phyloP scores from a whole-genome alignment of 345 rosid genomes.

The Brassica nigra region DNA sequence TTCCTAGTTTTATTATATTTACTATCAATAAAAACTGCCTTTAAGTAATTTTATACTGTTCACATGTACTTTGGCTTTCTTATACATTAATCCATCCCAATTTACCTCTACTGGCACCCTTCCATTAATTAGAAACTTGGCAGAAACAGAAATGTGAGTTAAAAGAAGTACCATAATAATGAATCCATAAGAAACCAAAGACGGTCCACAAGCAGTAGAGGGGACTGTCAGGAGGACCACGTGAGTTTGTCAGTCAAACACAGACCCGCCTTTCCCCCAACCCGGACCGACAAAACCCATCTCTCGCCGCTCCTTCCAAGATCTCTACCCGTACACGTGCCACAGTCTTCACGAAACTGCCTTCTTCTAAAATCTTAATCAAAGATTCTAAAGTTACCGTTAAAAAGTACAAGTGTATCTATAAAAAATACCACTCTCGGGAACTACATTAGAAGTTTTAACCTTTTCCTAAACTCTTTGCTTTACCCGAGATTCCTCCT shows the following conservation, averaged over 20 bases:
- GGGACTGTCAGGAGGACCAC: constrained; percentile 39
- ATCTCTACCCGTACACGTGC: constrained; percentile 39
- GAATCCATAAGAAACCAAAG: constrained; percentile 42
- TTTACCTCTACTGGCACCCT: background rate
- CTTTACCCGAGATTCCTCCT: constrained; percentile 43
- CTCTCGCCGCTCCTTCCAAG: constrained; percentile 33
- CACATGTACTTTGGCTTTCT: background rate
- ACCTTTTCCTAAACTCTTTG: constrained; percentile 27
- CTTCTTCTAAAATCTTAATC: constrained; percentile 14
- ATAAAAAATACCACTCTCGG: constrained; percentile 30
- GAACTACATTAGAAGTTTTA: constrained; percentile 22
- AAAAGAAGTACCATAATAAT: constrained; percentile 24
- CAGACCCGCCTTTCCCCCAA: constrained; percentile 28
- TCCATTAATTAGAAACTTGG: background rate
- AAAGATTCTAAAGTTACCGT: constrained; percentile 37
- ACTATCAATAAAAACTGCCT: background rate
- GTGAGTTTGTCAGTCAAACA: constrained; percentile 43
- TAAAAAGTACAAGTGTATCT: constrained; percentile 39
- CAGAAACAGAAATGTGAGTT: constrained; percentile 17
- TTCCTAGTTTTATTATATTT: too few relatives aligned
- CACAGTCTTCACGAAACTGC: background rate
- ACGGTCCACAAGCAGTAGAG: constrained; percentile 36
- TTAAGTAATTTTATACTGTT: background rate
- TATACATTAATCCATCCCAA: background rate
- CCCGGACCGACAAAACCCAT: constrained; percentile 42